Evolutionary conservation across 257 asterid genomes (phyloP), one percentile per base, ranked within the genome.

Genomic region (Lithospermum erythrorhizon): DNA sequence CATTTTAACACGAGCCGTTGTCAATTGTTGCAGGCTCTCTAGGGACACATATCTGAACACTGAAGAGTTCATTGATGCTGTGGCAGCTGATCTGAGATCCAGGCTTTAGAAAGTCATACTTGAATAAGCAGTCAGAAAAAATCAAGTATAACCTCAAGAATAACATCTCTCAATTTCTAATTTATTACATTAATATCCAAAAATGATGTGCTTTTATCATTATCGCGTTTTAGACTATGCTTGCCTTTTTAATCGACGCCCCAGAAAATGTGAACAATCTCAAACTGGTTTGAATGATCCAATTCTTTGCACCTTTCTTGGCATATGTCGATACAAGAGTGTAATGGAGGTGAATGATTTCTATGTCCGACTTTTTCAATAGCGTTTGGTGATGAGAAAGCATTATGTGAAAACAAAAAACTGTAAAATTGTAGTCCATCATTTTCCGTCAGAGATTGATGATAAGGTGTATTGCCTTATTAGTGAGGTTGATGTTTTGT

Each of bases 51-150:
- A 93, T 72, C 70, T 86, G 65, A 88, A 88, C 79, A 93, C 98
- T 1, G 95, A 86, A 68, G 94, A 88, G 69, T 93, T 93, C 82
- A 82, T 93, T 32, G 98, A 86, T 55, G 95, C 97, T 3, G 98
- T 93, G 21, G 98, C 95, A 19, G 81, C 62, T 21, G 98, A 84
- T 41, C 94, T 88, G 53, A 93, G 72, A 86, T 86, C 89, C 14
- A 84, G 72, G 70, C 95, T 93, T 66, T 53, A 41, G 49, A 41
- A 41, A 41, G 49, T 11, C 49, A 1, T 11, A 1, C 18, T 41
- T 41, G 17, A 41, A 37, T n/a, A 53, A 57, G n/a, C 37, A 59
- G 60, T 6, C 30, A 30, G 49, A 24, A 61, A n/a, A 30, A 53
- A 5, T 9, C 54, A 63, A 16, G 24, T 30, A 35, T 35, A 14